phyloP scores from a whole-genome alignment of 75 land plant genomes.

The Picea glauca region DNA sequence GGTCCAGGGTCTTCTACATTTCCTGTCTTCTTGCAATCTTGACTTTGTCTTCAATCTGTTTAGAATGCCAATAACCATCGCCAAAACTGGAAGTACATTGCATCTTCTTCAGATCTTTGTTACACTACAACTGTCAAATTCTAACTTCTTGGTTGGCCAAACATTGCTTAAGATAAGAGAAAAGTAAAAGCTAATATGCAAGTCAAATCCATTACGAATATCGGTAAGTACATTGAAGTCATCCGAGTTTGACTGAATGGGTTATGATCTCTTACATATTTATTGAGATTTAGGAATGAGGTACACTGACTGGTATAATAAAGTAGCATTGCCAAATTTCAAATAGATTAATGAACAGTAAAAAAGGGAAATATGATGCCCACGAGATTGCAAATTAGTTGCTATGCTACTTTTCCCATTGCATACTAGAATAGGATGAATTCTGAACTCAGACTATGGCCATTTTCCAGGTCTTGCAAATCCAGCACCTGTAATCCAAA shows the following conservation, averaged over 20 bases:
- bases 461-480: constrained; percentile 86
- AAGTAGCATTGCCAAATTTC: too few species aligned
- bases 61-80: not conserved
- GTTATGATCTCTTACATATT: too few species aligned
- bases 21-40: not conserved
- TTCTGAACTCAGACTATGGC: not conserved
- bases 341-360: not conserved
- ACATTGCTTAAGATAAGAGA: not conserved
- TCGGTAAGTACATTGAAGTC: too few species aligned
- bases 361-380: not conserved
- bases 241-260: too few species aligned
- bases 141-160: not conserved
- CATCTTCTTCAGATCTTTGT: too few species aligned
- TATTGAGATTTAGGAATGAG: too few species aligned
- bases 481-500: constrained; percentile 94
- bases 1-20: not conserved
- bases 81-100: not conserved
- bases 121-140: not conserved
- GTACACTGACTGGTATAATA: too few species aligned
- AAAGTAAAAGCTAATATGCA: too few species aligned
- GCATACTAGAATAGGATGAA: not conserved
- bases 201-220: too few species aligned
- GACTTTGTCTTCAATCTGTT: not conserved
- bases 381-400: not conserved
- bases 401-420: not conserved